phyloP scores from a whole-genome alignment of 164 flowering plant species.

The Nymphaea thermarum region DNA sequence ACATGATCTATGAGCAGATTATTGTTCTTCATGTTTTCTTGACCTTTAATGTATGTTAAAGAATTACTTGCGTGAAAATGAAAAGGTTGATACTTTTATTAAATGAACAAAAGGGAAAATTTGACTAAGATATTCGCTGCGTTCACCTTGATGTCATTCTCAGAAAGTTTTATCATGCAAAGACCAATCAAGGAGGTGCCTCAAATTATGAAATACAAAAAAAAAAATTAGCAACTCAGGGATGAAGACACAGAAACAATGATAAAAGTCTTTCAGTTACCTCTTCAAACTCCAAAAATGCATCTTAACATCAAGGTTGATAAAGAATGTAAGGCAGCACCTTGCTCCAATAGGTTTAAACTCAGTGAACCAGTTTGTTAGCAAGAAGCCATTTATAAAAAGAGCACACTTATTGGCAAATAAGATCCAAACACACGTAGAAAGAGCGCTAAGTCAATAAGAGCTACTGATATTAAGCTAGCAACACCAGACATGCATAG shows the following conservation, averaged over 20 bases:
- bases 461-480: too few species aligned
- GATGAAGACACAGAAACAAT: background rate
- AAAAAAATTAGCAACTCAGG: background rate
- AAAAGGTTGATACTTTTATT: too few species aligned
- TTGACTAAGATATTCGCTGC: too few species aligned
- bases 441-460: too few species aligned
- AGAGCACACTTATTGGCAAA: too few species aligned
- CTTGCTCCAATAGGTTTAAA: conserved; percentile 48
- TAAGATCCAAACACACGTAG: too few species aligned
- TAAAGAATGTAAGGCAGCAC: conserved; percentile 62
- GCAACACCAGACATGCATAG: too few species aligned
- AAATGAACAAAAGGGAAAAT: too few species aligned
- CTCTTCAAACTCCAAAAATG: conserved; percentile 73
- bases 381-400: background rate
- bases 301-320: conserved; percentile 81
- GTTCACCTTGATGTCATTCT: conserved; percentile 70
- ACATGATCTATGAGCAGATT: too few species aligned
- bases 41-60: too few species aligned
- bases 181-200: conserved; percentile 44
- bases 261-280: conserved; percentile 16
- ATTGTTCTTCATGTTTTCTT: too few species aligned
- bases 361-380: conserved; percentile 50
- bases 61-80: too few species aligned
- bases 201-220: conserved; percentile 41
- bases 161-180: conserved; percentile 68